phyloP scores from a whole-genome alignment of 371 early-diverging fungal species.

The Entomophthora muscae region DNA sequence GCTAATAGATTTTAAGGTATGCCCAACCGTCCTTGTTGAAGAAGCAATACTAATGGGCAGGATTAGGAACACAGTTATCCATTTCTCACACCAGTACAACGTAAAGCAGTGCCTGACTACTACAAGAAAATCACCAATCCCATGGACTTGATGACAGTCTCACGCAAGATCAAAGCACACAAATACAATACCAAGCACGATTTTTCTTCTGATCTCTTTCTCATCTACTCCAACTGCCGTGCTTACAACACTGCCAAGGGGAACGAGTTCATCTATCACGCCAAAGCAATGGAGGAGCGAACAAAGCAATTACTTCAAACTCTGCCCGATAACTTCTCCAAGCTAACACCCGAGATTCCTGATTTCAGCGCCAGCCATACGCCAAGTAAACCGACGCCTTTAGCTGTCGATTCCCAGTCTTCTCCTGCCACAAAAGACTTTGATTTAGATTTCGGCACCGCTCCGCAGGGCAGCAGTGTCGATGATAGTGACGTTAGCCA shows the following conservation, averaged over 20 bases:
- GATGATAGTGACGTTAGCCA: neutral
- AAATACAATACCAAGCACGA: slow-evolving; percentile 60
- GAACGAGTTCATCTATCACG: slow-evolving; percentile 68
- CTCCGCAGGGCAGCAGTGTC: neutral
- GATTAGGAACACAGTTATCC: slow-evolving; percentile 3
- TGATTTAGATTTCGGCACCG: neutral
- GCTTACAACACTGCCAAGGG: slow-evolving; percentile 41
- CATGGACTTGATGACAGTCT: slow-evolving; percentile 79
- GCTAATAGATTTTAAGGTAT: neutral
- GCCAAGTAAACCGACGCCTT: neutral
- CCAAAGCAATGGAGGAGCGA: slow-evolving; percentile 58
- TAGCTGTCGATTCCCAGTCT: neutral
- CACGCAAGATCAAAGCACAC: slow-evolving; percentile 51
- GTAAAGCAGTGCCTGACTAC: slow-evolving; percentile 1
- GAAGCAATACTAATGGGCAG: neutral
- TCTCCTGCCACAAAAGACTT: neutral
- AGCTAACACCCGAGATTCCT: neutral
- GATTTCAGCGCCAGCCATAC: neutral
- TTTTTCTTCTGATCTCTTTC: slow-evolving; percentile 55
- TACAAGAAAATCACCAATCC: slow-evolving; percentile 46
- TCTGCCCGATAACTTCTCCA: slow-evolving; percentile 43
- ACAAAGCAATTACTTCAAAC: slow-evolving; percentile 47
- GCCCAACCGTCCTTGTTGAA: neutral
- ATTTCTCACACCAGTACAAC: neutral
- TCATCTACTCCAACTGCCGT: slow-evolving; percentile 75